Evolutionary conservation across 768 basidiomycete species (phyloP).

Genomic region (Ramaria sp.): DNA sequence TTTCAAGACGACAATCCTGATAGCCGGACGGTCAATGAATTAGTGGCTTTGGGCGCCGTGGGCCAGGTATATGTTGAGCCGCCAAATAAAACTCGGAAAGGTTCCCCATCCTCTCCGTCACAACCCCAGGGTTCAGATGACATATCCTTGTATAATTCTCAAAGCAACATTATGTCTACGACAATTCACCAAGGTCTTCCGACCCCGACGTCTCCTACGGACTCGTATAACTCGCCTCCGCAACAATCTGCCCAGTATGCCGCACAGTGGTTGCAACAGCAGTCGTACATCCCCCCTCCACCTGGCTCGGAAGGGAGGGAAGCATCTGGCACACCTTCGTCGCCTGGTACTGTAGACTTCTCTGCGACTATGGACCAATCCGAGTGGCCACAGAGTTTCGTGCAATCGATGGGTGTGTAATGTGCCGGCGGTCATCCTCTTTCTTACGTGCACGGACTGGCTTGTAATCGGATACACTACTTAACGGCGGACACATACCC

Average conservation of each 20-base stretch:
- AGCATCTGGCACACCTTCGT: background rate
- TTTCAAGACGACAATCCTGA: background rate
- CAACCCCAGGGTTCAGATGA: background rate
- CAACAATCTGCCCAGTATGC: background rate
- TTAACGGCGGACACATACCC: no score
- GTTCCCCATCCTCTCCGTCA: background rate
- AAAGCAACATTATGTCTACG: background rate
- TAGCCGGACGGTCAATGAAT: background rate
- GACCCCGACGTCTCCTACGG: background rate
- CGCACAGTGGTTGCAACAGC: constrained; percentile 8
- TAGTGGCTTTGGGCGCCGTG: background rate
- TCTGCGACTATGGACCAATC: background rate
- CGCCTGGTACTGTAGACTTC: background rate
- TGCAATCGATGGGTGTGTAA: background rate
- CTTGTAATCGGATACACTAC: no score
- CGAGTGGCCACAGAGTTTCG: background rate
- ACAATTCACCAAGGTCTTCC: background rate
- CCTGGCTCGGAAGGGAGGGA: background rate
- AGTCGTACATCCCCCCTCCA: constrained; percentile 4
- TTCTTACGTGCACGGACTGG: no score
- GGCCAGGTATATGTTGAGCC: constrained; percentile 2
- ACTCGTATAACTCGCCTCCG: background rate
- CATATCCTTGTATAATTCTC: background rate
- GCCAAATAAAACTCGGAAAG: background rate
- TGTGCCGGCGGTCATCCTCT: no score